phyloP scores from a whole-genome alignment of 1,284 basidiomycete genomes.

The Mycena citricolor region DNA sequence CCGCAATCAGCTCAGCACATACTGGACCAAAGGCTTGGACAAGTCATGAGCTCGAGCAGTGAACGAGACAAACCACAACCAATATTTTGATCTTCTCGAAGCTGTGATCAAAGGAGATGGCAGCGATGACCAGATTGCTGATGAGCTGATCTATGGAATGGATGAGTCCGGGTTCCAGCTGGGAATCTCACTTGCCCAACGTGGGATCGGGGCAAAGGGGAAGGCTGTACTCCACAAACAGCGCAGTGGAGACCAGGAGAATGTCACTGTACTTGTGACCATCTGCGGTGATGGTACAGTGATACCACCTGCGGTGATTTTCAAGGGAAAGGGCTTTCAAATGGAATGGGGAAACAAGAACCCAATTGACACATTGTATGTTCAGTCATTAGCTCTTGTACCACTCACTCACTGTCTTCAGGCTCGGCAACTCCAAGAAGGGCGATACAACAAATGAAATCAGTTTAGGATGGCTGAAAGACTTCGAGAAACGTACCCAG shows the following conservation, averaged over 20 bases:
- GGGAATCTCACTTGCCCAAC: slow-evolving; percentile 24
- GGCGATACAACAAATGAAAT: slow-evolving; percentile 44
- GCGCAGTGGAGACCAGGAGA: slow-evolving; percentile 31
- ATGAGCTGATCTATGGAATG: slow-evolving; percentile 27
- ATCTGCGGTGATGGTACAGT: slow-evolving; percentile 36
- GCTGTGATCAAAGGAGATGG: slow-evolving; percentile 23
- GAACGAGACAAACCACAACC: slow-evolving; percentile 32
- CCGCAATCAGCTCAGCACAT: slow-evolving; percentile 27
- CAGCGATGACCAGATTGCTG: neutral
- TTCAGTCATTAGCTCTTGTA: slow-evolving; percentile 18
- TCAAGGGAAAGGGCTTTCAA: slow-evolving; percentile 30
- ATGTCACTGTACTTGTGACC: slow-evolving; percentile 36
- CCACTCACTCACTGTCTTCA: slow-evolving; percentile 24
- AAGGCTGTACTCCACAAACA: slow-evolving; percentile 27
- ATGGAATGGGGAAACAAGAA: slow-evolving; percentile 33
- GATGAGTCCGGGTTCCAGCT: slow-evolving; percentile 37
- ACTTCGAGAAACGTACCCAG: slow-evolving; percentile 34
- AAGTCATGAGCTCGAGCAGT: slow-evolving; percentile 29
- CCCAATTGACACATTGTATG: slow-evolving; percentile 19
- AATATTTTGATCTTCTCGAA: slow-evolving; percentile 30
- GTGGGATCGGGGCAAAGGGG: slow-evolving; percentile 29
- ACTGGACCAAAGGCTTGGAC: slow-evolving; percentile 33
- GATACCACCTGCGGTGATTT: slow-evolving; percentile 30
- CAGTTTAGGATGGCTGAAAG: slow-evolving; percentile 30
- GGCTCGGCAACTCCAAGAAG: slow-evolving; percentile 31